These are phyloP conservation scores for Euphrasia confusa DNA, from an alignment of 257 asterid genomes.

Conservation along the genomic window DNA sequence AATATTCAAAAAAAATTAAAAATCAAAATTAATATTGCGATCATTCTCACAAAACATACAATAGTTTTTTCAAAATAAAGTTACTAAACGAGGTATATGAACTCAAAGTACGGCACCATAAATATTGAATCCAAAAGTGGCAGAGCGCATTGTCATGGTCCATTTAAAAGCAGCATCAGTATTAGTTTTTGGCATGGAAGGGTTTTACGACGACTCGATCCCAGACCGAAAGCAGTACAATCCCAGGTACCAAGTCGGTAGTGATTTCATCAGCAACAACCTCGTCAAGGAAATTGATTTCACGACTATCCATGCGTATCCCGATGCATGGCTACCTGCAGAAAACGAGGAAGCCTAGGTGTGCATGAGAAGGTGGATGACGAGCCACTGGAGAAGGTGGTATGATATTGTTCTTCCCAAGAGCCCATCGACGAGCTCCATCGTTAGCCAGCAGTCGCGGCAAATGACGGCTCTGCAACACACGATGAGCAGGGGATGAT, in stretches of 20 bases:
- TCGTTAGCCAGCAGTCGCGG: slow-evolving; percentile 38
- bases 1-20: too few relatives aligned
- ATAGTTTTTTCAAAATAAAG: too few relatives aligned
- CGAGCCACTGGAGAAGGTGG: slow-evolving; percentile 40
- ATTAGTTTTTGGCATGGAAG: slow-evolving; percentile 71
- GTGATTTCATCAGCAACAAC: slow-evolving; percentile 44
- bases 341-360: slow-evolving; percentile 31
- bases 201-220: slow-evolving; percentile 46
- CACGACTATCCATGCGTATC: slow-evolving; percentile 50
- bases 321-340: slow-evolving; percentile 40
- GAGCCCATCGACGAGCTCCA: slow-evolving; percentile 32
- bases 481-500: background rate
- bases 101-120: too few relatives aligned
- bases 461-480: slow-evolving; percentile 33
- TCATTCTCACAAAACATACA: too few relatives aligned
- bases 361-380: slow-evolving; percentile 44
- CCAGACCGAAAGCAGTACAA: slow-evolving; percentile 38
- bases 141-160: too few relatives aligned
- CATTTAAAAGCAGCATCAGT: too few relatives aligned
- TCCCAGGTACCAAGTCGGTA: slow-evolving; percentile 53
- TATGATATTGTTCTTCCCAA: slow-evolving; percentile 40
- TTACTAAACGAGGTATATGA: too few relatives aligned
- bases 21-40: too few relatives aligned
- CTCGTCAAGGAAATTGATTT: slow-evolving; percentile 48
- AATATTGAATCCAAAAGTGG: too few relatives aligned